A percentile compares a stretch with the other conserved stretches of the same genome.
Conservation (phyloP, 371 early-diverging fungal species). For the Rhizopus sp. region DNA sequence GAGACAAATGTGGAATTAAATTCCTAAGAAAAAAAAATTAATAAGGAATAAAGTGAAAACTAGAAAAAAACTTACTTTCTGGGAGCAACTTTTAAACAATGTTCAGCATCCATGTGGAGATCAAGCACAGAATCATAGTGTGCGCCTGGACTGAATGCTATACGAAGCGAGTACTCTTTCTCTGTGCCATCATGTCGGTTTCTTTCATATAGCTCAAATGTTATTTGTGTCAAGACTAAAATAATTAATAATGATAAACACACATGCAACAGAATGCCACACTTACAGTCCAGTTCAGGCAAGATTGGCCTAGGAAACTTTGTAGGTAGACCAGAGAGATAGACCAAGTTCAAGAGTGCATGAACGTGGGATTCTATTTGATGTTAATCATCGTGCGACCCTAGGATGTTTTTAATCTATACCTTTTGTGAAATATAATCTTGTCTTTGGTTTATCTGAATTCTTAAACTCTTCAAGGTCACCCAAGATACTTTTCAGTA, state of each 20-base stretch:
- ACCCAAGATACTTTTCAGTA: constrained; percentile 76
- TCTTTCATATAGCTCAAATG: constrained; percentile 96
- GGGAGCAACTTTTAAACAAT: constrained; percentile 86
- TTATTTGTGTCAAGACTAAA: constrained; percentile 90
- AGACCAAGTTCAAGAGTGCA: constrained; percentile 88
- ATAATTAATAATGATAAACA: not conserved
- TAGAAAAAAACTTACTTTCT: constrained; percentile 41
- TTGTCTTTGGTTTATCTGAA: constrained; percentile 66
- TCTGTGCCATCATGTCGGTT: constrained; percentile 53
- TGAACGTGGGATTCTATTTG: constrained; percentile 86
- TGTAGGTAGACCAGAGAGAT: constrained; percentile 82
- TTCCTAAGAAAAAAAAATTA: constrained; percentile 25
- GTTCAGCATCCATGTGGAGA: constrained; percentile 82
- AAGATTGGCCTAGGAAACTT: constrained; percentile 63
- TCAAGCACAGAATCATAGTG: constrained; percentile 89
- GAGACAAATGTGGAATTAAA: constrained; percentile 45
- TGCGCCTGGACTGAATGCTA: constrained; percentile 94
- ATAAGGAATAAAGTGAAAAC: not conserved
- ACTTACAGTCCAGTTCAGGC: constrained; percentile 91
- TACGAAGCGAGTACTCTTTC: constrained; percentile 85
- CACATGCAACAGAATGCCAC: not conserved
- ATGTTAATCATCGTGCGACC: not conserved
- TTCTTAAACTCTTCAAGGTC: constrained; percentile 68
- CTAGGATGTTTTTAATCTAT: not conserved
- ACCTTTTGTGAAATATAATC: constrained; percentile 95